Evolutionary conservation across 78 protist species (phyloP), one percentile per base, ranked within the genome.

Genomic region (Monosiga brevicollis): DNA sequence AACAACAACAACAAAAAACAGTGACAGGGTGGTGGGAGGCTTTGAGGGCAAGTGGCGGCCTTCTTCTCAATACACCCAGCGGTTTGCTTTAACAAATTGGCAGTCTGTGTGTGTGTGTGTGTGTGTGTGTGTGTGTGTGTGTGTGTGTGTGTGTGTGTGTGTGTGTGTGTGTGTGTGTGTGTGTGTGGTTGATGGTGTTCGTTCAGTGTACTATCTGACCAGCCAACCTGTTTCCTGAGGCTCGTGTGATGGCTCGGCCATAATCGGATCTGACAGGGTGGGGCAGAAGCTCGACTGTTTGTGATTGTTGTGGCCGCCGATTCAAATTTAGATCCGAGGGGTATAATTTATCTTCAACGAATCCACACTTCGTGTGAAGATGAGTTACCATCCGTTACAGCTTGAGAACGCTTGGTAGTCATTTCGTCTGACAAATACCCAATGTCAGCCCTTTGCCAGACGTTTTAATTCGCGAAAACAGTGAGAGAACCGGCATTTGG

Each of bases 51-150:
- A n/a, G n/a, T n/a, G n/a, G n/a, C n/a, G n/a, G n/a, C n/a, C n/a
- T n/a, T n/a, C n/a, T n/a, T n/a, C n/a, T n/a, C n/a, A n/a, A n/a
- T n/a, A n/a, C n/a, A n/a, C n/a, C n/a, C n/a, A n/a, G n/a, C n/a
- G n/a, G n/a, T n/a, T n/a, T n/a, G n/a, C n/a, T n/a, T n/a, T n/a
- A n/a, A n/a, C n/a, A n/a, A n/a, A n/a, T n/a, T 49, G 62, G 77
- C 54, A 34, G 41, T 77, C 42, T 77, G 80, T 42, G 80, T 77
- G 42, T 77, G 80, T 77, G 80, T 77, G 80, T 23, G 80, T 77
- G 80, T 42, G n/a, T 77, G 20, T 42, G 54, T 77, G 10, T 23
- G 40, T 23, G 54, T 77, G 80, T 77, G 54, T 77, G 20, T 3
- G 6, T 42, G 54, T 42, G 80, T 20, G 54, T 42, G 42, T 77